Base-by-base conservation (phyloP, 108 stramenopile genomes). In the Nannochloropsis gaditana region DNA sequence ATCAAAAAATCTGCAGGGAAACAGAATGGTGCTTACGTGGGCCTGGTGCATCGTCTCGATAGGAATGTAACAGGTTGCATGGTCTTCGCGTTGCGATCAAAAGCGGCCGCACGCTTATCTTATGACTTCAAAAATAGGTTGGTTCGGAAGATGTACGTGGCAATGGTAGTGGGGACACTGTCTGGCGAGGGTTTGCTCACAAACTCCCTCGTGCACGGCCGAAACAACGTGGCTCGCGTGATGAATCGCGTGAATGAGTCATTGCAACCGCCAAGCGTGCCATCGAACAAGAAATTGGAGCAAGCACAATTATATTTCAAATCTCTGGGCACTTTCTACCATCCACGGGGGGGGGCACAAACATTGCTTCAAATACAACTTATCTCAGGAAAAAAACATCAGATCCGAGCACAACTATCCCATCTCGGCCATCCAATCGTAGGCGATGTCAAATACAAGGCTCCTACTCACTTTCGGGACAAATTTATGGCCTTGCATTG, bases 351-450 rank as follows among this genome's bases (percentile, higher is more conserved):
- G 42, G 21, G 42, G 31, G 43, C 85, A 43, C 91, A 86, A 43
- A 91, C 91, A 43, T 17, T 91, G 11, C 41, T 91, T 11, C 45
- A 87, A 5, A 82, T 91, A 43, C 88, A 79, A 45, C 85, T 90
- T 5, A 17, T 80, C 80, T 90, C 91, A 41, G 91, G 91, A 41
- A 85, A 90, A 17, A 91, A 91, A 84, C 91, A 91, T 59, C 91
- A 91, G 85, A 91, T 91, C 45, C 87, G 91, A 44, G 87, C 87
- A 9, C 91, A 91, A 85, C 91, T 91, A 15, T 44, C 91, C 21
- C 84, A 84, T 11, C 83, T 87, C 82, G 89, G 89, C 9, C 85
- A 88, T 44, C 88, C 91, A 15, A 47, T 91, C 11, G 81, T 90
- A 31, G 91, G 91, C 21, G 91, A 91, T 73, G 21, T 80, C 1